A percentile compares a stretch with the other conserved stretches of the same genome.
phyloP scores from a whole-genome alignment of 2,329 filamentous ascomycete species.

The Rhinocladiella mackenziei region DNA sequence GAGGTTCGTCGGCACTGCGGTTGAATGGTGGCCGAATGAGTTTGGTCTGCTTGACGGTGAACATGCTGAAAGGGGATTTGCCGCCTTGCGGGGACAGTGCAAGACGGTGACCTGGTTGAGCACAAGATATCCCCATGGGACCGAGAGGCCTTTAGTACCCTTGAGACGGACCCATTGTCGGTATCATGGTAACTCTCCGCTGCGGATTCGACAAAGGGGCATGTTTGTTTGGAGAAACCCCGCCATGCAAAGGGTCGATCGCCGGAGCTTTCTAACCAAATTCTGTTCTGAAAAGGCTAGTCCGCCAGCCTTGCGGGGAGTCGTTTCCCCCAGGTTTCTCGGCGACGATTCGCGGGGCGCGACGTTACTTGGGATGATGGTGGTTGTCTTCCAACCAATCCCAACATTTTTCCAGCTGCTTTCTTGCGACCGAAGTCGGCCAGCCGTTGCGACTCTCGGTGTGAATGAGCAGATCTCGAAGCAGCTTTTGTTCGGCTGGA shows the following conservation, averaged over 20 bases:
- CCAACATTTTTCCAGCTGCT: slow-evolving; percentile 3
- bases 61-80: slow-evolving; percentile 3
- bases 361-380: too few relatives aligned
- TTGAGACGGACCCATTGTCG: too few relatives aligned
- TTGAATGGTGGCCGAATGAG: slow-evolving; percentile 1
- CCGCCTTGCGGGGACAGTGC: not conserved
- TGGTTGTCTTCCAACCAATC: too few relatives aligned
- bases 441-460: slow-evolving; percentile 6
- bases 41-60: slow-evolving; percentile 8
- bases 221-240: too few relatives aligned
- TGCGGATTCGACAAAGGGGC: not conserved
- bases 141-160: too few relatives aligned
- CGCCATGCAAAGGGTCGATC: slow-evolving; percentile 1
- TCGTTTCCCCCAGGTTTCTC: too few relatives aligned
- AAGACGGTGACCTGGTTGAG: too few relatives aligned
- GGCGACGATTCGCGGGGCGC: too few relatives aligned
- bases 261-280: not conserved
- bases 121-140: too few relatives aligned
- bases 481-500: not conserved
- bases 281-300: not conserved
- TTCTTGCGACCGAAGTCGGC: slow-evolving; percentile 4
- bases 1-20: not conserved
- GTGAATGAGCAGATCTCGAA: slow-evolving; percentile 6
- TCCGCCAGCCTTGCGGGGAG: too few relatives aligned
- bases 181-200: not conserved